A percentile compares a stretch with the other conserved stretches of the same genome.
Evolutionary conservation across 495 filamentous ascomycete genomes (phyloP).

Genomic region (Tuber umbilicatum): DNA sequence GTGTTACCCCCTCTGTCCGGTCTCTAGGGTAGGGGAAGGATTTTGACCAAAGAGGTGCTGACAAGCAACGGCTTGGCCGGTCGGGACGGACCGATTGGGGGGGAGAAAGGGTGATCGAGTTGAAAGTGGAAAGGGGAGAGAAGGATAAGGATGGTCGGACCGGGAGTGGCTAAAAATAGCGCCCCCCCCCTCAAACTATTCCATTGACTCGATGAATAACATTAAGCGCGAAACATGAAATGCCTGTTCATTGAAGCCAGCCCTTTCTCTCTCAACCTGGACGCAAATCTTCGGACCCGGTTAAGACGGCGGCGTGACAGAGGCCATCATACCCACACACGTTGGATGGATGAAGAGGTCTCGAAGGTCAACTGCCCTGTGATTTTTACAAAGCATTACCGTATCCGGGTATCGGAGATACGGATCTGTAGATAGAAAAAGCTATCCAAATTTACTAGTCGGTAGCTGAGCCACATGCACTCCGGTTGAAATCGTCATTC

Average conservation of each 20-base stretch:
- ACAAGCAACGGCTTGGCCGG: background rate
- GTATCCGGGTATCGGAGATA: background rate
- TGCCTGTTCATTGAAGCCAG: background rate
- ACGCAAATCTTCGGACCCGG: background rate
- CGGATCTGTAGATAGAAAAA: background rate
- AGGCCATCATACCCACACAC: background rate
- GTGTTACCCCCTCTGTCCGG: background rate
- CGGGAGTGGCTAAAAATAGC: background rate
- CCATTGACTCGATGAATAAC: background rate
- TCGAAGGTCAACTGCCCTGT: background rate
- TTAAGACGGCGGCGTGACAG: background rate
- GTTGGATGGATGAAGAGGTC: background rate
- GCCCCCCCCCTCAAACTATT: background rate
- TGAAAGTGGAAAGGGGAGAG: background rate
- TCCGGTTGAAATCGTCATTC: background rate
- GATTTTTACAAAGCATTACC: background rate
- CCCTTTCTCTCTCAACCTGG: background rate
- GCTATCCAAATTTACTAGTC: background rate
- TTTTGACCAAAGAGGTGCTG: constrained; percentile 1
- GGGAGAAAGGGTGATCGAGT: background rate
- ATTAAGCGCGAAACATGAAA: background rate
- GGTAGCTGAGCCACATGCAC: background rate
- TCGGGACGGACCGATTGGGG: background rate
- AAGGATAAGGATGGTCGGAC: background rate
- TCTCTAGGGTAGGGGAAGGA: background rate